Evolutionary conservation across 1,284 basidiomycete genomes (phyloP).

Genomic region (Earliella scabrosa): DNA sequence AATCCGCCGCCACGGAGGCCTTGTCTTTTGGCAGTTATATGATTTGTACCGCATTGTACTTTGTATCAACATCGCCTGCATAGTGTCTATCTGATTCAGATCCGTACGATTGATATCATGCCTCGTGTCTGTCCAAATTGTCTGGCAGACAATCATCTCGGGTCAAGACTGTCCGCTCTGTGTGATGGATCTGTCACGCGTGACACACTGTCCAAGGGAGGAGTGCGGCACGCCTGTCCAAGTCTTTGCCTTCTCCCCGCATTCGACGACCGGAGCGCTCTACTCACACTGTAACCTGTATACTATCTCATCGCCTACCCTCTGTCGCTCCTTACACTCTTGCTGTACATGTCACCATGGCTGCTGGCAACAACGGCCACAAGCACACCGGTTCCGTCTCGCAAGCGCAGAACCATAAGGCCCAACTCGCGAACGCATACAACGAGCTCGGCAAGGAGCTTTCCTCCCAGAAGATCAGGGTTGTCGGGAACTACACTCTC

Average conservation of each 20-base stretch:
- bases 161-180: too few relatives aligned
- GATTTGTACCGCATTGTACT: constrained; percentile 1
- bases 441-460: constrained; percentile 97
- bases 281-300: constrained; percentile 20
- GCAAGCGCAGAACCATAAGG: constrained; percentile 70
- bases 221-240: not conserved
- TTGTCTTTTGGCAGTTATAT: too few relatives aligned
- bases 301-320: constrained; percentile 23
- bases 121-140: not conserved
- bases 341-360: constrained; percentile 49
- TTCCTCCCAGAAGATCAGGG: constrained; percentile 84
- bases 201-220: not conserved
- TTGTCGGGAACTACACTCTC: constrained; percentile 95
- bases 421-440: constrained; percentile 92
- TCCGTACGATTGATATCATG: not conserved
- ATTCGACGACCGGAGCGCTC: constrained; percentile 2
- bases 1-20: not conserved
- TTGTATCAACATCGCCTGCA: not conserved
- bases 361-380: constrained; percentile 49
- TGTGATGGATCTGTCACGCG: not conserved
- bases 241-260: constrained; percentile 2
- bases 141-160: too few relatives aligned
- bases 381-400: constrained; percentile 67
- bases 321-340: constrained; percentile 43
- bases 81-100: not conserved